Conservation (phyloP, 176 grass and related monocot species). For the Aegilops tauschii region DNA sequence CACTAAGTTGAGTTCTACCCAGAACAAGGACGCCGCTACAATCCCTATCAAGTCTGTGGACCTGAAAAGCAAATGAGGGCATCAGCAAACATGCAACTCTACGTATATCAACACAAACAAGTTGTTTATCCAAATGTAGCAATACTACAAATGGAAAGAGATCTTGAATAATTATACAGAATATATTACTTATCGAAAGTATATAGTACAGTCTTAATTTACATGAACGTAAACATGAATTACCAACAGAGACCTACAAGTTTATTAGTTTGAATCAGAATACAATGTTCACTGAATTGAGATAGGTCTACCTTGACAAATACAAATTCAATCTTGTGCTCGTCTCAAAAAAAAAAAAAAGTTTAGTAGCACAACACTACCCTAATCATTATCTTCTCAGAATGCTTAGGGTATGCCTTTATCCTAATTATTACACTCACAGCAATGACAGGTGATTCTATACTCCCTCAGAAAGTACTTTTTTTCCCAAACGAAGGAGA, state of each 20-base stretch:
- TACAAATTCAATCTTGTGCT: background rate
- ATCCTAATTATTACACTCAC: background rate
- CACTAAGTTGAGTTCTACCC: conserved; percentile 70
- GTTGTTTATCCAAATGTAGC: background rate
- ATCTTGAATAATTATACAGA: conserved; percentile 7
- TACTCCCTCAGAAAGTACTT: background rate
- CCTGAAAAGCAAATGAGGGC: conserved; percentile 44
- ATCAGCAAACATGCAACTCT: conserved; percentile 3
- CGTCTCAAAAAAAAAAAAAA: background rate
- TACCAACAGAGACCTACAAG: background rate
- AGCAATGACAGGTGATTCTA: background rate
- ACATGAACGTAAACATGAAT: background rate
- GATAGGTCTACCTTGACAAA: background rate
- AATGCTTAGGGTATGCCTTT: background rate
- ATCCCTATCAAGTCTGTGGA: conserved; percentile 96
- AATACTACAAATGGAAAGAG: conserved; percentile 9
- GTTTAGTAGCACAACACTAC: conserved; percentile 3
- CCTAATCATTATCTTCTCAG: conserved; percentile 5
- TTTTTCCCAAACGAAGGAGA: background rate
- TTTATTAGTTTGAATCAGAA: conserved; percentile 17
- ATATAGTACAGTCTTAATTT: background rate
- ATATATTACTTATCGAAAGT: background rate
- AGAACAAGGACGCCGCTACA: conserved; percentile 90
- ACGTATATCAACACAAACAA: too few relatives aligned
- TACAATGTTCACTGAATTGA: background rate